Percentiles rank a stretch among this genome's conserved stretches.
Evolutionary conservation across 225 moss, liverwort and hornwort species (phyloP).

Genomic region (Takakia lepidozioides): DNA sequence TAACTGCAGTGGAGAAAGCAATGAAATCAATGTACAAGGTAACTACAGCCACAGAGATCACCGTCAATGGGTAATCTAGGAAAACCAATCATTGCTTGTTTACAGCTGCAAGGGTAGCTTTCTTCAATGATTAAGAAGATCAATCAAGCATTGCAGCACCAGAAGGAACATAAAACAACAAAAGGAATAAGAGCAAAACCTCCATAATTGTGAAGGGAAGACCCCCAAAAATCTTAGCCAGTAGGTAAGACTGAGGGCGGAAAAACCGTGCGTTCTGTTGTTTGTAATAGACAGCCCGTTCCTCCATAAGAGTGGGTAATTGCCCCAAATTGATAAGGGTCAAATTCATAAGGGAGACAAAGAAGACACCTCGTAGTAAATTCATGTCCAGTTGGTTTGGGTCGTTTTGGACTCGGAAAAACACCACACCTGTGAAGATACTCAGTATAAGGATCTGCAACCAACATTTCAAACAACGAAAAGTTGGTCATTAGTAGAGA

Average conservation of each 20-base stretch:
- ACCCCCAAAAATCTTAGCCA: constrained; percentile 61
- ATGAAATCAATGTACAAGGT: too few species aligned
- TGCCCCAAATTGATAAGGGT: constrained; percentile 87
- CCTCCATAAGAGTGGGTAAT: constrained; percentile 66
- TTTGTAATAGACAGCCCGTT: constrained; percentile 81
- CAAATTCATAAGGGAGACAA: constrained; percentile 75
- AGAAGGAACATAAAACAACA: background rate
- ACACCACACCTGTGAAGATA: constrained; percentile 49
- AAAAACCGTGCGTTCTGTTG: constrained; percentile 78
- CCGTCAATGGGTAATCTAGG: too few species aligned
- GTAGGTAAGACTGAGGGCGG: constrained; percentile 67
- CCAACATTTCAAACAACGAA: too few species aligned
- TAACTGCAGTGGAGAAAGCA: too few species aligned
- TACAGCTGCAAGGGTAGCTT: too few species aligned
- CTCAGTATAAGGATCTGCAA: constrained; percentile 68
- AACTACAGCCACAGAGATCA: too few species aligned
- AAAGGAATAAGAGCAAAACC: constrained; percentile 34
- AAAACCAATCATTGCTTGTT: too few species aligned
- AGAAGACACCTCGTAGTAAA: constrained; percentile 60
- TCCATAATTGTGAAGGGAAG: constrained; percentile 57
- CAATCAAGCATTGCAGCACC: too few species aligned
- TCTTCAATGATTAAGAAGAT: too few species aligned
- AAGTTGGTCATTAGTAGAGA: too few species aligned
- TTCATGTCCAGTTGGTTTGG: constrained; percentile 56
- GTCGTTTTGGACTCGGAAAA: constrained; percentile 47